These are phyloP conservation scores for Penicillium diatomitis DNA, from an alignment of 495 filamentous ascomycete genomes.

Conservation along the genomic window DNA sequence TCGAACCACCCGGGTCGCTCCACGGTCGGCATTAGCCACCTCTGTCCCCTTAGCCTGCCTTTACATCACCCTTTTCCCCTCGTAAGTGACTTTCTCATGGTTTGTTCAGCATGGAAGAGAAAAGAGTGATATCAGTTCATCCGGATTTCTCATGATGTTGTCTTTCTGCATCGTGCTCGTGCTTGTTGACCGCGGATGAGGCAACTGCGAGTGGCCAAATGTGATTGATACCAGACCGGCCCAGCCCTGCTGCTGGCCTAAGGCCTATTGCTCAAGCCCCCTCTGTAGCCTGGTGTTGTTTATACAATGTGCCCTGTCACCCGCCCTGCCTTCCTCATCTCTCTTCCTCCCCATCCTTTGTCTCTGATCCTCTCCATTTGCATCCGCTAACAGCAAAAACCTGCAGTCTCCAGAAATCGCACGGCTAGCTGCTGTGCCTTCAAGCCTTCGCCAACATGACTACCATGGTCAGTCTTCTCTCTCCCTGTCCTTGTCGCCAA, in stretches of 20 bases:
- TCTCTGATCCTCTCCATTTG: slow-evolving; percentile 4
- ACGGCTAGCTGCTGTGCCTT: slow-evolving; percentile 34
- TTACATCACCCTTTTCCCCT: slow-evolving; percentile 3
- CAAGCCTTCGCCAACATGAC: slow-evolving; percentile 33
- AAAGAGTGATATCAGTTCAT: background rate
- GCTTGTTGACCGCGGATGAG: background rate
- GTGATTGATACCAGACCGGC: background rate
- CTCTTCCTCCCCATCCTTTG: background rate
- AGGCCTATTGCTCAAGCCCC: slow-evolving; percentile 11
- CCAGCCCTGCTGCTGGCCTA: slow-evolving; percentile 12
- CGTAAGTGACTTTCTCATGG: slow-evolving; percentile 4
- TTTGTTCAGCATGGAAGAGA: background rate
- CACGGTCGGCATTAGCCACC: slow-evolving; percentile 17
- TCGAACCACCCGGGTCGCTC: slow-evolving; percentile 1
- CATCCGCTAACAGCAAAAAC: too few relatives aligned
- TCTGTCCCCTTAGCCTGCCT: slow-evolving; percentile 9
- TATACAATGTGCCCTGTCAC: background rate
- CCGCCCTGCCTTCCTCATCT: background rate
- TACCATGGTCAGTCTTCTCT: slow-evolving; percentile 34
- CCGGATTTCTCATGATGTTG: background rate
- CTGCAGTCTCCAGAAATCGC: background rate
- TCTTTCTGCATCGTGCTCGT: background rate
- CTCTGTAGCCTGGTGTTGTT: slow-evolving; percentile 2
- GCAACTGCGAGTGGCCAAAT: slow-evolving; percentile 7
- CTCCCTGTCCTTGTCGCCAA: background rate